Evolutionary conservation across 139 green algal genomes (phyloP).

Genomic region (Haematococcus lacustris): DNA sequence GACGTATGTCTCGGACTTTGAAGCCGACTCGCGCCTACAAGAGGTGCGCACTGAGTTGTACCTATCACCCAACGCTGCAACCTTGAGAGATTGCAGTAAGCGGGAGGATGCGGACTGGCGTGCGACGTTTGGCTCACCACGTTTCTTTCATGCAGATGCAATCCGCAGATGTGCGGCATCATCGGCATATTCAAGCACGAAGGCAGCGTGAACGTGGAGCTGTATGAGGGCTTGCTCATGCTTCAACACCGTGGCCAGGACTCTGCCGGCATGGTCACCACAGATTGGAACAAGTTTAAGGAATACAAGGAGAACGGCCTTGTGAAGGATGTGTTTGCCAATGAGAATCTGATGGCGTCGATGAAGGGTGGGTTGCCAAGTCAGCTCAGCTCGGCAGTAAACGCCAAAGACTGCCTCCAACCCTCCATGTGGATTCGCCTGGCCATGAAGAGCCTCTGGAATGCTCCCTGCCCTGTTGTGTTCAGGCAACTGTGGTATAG

Average conservation of each 20-base stretch:
- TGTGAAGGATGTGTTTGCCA: slow-evolving; percentile 93
- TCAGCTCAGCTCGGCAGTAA: too few relatives aligned
- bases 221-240: slow-evolving; percentile 96
- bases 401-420: too few relatives aligned
- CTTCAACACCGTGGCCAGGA: slow-evolving; percentile 94
- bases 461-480: not conserved
- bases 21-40: slow-evolving; percentile 16
- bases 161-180: slow-evolving; percentile 82
- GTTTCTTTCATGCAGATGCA: slow-evolving; percentile 17
- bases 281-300: slow-evolving; percentile 71
- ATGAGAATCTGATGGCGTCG: slow-evolving; percentile 61
- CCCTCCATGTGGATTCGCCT: too few relatives aligned
- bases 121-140: not conserved
- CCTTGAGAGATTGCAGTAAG: not conserved
- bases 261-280: slow-evolving; percentile 95
- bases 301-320: slow-evolving; percentile 96
- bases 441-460: too few relatives aligned
- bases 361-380: slow-evolving; percentile 55
- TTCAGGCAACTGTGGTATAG: slow-evolving; percentile 66
- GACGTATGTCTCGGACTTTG: slow-evolving; percentile 8
- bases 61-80: not conserved
- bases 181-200: slow-evolving; percentile 85
- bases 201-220: slow-evolving; percentile 70
- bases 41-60: slow-evolving; percentile 5
- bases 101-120: not conserved